A percentile compares a stretch with the other conserved stretches of the same genome.
phyloP scores from a whole-genome alignment of 2,329 filamentous ascomycete species.

The Pseudomassariella vexata region DNA sequence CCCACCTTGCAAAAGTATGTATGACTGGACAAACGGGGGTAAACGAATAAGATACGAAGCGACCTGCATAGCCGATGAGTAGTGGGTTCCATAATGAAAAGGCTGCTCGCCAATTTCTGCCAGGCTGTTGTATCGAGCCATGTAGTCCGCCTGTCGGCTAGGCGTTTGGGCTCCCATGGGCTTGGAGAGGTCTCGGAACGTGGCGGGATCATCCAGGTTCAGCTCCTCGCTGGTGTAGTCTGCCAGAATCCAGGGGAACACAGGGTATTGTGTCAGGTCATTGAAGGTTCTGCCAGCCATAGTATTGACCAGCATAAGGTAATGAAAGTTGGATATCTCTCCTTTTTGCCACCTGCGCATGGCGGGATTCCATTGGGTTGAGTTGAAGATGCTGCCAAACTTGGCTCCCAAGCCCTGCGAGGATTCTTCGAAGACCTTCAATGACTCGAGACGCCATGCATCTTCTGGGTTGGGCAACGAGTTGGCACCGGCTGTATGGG shows the following conservation, averaged over 20 bases:
- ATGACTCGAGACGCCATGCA: conserved; percentile 82
- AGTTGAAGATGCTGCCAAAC: conserved; percentile 87
- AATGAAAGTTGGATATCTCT: conserved; percentile 97
- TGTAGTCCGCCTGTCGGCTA: conserved; percentile 70
- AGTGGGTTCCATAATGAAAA: conserved; percentile 97
- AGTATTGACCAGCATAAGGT: conserved; percentile 96
- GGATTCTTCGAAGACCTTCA: conserved; percentile 59
- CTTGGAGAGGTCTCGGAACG: conserved; percentile 86
- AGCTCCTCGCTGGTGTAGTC: conserved; percentile 94
- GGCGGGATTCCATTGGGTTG: conserved; percentile 73
- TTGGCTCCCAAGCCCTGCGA: conserved; percentile 71
- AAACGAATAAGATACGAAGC: conserved; percentile 92
- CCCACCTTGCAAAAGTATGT: conserved; percentile 89
- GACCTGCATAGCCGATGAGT: conserved; percentile 98
- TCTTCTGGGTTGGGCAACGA: conserved; percentile 75
- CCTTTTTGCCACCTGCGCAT: conserved; percentile 88
- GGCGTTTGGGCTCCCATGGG: conserved; percentile 91
- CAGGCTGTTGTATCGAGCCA: conserved; percentile 79
- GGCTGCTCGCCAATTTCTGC: conserved; percentile 88
- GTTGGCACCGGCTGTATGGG: conserved; percentile 67
- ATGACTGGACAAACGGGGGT: conserved; percentile 94
- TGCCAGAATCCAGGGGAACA: conserved; percentile 95
- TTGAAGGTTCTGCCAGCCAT: conserved; percentile 97
- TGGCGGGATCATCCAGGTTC: conserved; percentile 75
- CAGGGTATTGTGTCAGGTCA: conserved; percentile 94